Evolutionary conservation across 345 rosid genomes (phyloP), one percentile per base, ranked within the genome.

Genomic region (Boechera stricta): DNA sequence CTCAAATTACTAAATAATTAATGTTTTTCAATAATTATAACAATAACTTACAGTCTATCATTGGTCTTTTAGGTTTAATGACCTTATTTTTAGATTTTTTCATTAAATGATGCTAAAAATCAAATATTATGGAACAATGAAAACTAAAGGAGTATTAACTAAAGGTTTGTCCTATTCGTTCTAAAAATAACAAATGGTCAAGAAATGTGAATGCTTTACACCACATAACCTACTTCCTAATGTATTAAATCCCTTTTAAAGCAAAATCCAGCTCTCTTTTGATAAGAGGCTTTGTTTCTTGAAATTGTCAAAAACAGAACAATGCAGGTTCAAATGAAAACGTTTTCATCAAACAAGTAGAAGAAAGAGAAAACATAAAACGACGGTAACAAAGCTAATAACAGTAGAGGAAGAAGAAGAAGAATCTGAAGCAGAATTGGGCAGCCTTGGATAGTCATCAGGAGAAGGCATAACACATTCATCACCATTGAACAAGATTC

Each of bases 401-500:
- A 26, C 29, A 15, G 56, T 49, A 33, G 32, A 73, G 33, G 61
- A 53, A 33, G 76, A 56, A 45, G 52, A 78, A 10, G 32, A 57
- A 56, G 13, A 38, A 16, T 42, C 82, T 41, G 52, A 36, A 16
- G 47, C 86, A 72, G 35, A 31, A 10, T 77, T 86, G 5, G 98
- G 98, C 3, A 91, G 86, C 57, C 74, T 79, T 0, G 97, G 97
- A 62, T 84, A 94, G 12, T 86, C 81, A 68, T 89, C 97, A 0
- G 94, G 96, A 29, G 79, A 82, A 6, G 98, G 97, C 97, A 94
- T 90, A 4, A 91, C 95, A 71, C 98, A 94, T 61, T 90, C 91
- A 81, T 91, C 97, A 1, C 98, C 98, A 64, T 94, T 86, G 54
- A 91, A 94, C 42, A 85, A 69, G 64, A 91, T 83, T 63, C 90